These are phyloP conservation scores for Nakaseomyces kungkrabaensis DNA, from an alignment of 1,139 yeast species.

Conservation along the genomic window DNA sequence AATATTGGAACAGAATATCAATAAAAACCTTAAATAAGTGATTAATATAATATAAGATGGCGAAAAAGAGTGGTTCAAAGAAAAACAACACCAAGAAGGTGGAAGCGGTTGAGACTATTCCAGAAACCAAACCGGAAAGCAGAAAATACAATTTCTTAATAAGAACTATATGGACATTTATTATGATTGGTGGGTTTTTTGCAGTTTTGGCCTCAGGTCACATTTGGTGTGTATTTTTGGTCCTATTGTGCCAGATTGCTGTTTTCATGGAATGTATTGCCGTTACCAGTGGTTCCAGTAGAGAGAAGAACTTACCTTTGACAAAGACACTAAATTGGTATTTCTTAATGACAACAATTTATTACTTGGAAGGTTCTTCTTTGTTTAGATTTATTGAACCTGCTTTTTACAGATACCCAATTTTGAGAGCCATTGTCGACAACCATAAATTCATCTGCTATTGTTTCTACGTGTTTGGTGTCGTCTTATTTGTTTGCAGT, in stretches of 20 bases:
- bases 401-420: constrained; percentile 35
- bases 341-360: constrained; percentile 67
- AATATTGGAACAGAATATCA: neutral
- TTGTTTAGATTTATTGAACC: constrained; percentile 45
- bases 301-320: constrained; percentile 73
- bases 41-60: neutral
- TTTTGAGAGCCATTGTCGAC: constrained; percentile 36
- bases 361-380: constrained; percentile 81
- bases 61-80: constrained; percentile 1
- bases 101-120: neutral
- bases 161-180: constrained; percentile 89
- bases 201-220: constrained; percentile 78
- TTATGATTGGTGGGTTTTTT: constrained; percentile 75
- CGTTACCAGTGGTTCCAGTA: constrained; percentile 74
- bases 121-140: constrained; percentile 10
- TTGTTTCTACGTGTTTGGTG: constrained; percentile 76
- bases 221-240: constrained; percentile 62
- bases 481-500: constrained; percentile 81
- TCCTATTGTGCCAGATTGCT: constrained; percentile 64
- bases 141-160: constrained; percentile 45
- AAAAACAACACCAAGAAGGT: neutral
- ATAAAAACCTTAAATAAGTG: too few relatives aligned
- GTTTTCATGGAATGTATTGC: constrained; percentile 88
- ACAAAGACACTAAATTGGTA: constrained; percentile 89
- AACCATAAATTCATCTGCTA: constrained; percentile 84